Evolutionary conservation across 2,329 filamentous ascomycete species (phyloP).

Genomic region (Aspergillus udagawae): DNA sequence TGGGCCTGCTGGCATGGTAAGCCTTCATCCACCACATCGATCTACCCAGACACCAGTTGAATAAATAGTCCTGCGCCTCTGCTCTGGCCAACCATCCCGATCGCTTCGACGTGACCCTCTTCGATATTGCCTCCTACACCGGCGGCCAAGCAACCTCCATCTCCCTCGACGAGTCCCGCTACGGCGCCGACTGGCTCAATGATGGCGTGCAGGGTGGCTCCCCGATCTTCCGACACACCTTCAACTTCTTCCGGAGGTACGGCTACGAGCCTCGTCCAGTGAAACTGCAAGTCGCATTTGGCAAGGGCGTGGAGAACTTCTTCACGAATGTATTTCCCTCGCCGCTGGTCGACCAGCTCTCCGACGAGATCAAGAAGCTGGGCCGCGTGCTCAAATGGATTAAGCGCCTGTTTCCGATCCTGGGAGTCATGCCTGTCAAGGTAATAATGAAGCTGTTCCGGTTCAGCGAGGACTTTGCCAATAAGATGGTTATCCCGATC

Average conservation of each 20-base stretch:
- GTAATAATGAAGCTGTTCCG: conserved; percentile 63
- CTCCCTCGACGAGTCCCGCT: conserved; percentile 51
- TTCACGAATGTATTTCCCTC: conserved; percentile 62
- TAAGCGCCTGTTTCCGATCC: conserved; percentile 52
- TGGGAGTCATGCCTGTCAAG: conserved; percentile 58
- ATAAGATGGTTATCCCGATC: conserved; percentile 67
- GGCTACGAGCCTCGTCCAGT: conserved; percentile 56
- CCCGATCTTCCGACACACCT: conserved; percentile 59
- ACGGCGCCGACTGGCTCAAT: conserved; percentile 59
- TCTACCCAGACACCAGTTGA: background rate
- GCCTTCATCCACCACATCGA: background rate
- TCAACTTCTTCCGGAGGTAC: conserved; percentile 58
- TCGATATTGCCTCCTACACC: conserved; percentile 57
- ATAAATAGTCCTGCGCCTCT: conserved; percentile 57
- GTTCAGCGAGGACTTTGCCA: conserved; percentile 66
- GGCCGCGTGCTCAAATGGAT: conserved; percentile 53
- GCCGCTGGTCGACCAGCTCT: conserved; percentile 52
- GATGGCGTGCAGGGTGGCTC: conserved; percentile 60
- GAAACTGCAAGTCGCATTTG: conserved; percentile 58
- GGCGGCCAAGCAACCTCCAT: conserved; percentile 60
- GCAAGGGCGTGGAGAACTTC: conserved; percentile 54
- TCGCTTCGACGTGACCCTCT: conserved; percentile 61
- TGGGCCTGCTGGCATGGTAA: conserved; percentile 60
- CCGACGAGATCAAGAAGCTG: conserved; percentile 53
- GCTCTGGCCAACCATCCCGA: conserved; percentile 63